Conservation (phyloP, 805 yeast genomes). For the Sugiyamaella qingdaonensis region DNA sequence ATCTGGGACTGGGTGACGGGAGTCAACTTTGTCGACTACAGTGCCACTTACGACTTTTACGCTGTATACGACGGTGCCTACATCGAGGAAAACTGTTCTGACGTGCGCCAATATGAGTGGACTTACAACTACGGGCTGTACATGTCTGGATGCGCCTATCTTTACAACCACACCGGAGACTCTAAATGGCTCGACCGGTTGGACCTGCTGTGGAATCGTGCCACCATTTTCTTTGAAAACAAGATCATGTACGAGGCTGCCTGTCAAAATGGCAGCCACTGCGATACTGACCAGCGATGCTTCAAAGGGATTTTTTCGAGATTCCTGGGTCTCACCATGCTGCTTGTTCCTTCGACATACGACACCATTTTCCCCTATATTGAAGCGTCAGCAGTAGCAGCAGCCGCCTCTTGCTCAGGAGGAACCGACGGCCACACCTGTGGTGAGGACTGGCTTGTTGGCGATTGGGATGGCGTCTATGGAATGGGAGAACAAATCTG, state of each 20-base stretch:
- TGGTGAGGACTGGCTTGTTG: slow-evolving; percentile 64
- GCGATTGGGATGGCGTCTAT: slow-evolving; percentile 59
- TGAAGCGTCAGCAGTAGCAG: slow-evolving; percentile 57
- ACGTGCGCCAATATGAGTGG: slow-evolving; percentile 57
- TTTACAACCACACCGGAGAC: slow-evolving; percentile 60
- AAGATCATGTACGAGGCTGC: slow-evolving; percentile 65
- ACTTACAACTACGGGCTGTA: slow-evolving; percentile 69
- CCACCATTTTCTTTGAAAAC: slow-evolving; percentile 47
- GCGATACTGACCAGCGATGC: slow-evolving; percentile 72
- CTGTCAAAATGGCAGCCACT: slow-evolving; percentile 53
- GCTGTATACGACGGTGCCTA: slow-evolving; percentile 71
- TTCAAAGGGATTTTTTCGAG: slow-evolving; percentile 69
- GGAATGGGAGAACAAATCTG: slow-evolving; percentile 85
- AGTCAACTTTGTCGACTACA: slow-evolving; percentile 38
- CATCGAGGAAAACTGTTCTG: slow-evolving; percentile 44
- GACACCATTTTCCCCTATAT: slow-evolving; percentile 45
- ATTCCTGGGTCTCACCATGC: slow-evolving; percentile 58
- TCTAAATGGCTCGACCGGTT: slow-evolving; percentile 56
- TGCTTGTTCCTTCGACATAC: slow-evolving; percentile 53
- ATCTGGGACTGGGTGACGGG: slow-evolving; percentile 74
- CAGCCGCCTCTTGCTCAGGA: slow-evolving; percentile 75
- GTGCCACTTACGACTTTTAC: slow-evolving; percentile 18
- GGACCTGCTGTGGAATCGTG: slow-evolving; percentile 42
- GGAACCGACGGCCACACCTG: slow-evolving; percentile 80
- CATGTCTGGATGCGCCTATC: slow-evolving; percentile 64